phyloP scores from a whole-genome alignment of 345 rosid genomes.

The Populus tremula region DNA sequence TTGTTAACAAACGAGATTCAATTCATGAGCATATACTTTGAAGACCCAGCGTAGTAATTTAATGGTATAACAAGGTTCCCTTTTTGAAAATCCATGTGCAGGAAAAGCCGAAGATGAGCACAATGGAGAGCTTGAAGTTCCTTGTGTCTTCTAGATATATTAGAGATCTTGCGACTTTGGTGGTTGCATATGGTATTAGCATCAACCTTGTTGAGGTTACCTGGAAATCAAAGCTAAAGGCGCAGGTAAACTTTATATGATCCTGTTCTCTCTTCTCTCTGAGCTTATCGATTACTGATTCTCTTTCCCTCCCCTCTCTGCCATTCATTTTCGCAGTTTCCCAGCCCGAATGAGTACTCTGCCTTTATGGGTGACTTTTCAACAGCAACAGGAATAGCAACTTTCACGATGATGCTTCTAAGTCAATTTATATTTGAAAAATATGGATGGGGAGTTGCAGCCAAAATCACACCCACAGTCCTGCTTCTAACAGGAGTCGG shows the following conservation, averaged over 20 bases:
- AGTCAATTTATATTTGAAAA: constrained; percentile 79
- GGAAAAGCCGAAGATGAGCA: constrained; percentile 89
- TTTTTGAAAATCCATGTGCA: constrained; percentile 28
- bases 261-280: not conserved
- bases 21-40: not conserved
- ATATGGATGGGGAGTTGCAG: constrained; percentile 97
- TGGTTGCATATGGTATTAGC: constrained; percentile 97
- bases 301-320: not conserved
- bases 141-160: constrained; percentile 84
- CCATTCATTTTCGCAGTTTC: constrained; percentile 50
- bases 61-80: not conserved
- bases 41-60: not conserved
- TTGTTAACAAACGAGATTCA: not conserved
- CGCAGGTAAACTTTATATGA: constrained; percentile 63
- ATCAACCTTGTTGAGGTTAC: constrained; percentile 98
- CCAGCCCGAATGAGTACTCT: constrained; percentile 95
- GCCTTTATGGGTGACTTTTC: constrained; percentile 99
- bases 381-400: constrained; percentile 81
- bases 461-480: constrained; percentile 86
- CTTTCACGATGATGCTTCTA: constrained; percentile 92
- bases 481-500: constrained; percentile 83
- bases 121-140: constrained; percentile 97
- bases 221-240: constrained; percentile 98
- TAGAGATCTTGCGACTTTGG: constrained; percentile 92
- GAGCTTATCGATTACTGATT: not conserved